Percentiles rank a stretch among this genome's conserved stretches.
Evolutionary conservation across 768 basidiomycete genomes (phyloP).

Genomic region (Boletus pseudo-olivaceus): DNA sequence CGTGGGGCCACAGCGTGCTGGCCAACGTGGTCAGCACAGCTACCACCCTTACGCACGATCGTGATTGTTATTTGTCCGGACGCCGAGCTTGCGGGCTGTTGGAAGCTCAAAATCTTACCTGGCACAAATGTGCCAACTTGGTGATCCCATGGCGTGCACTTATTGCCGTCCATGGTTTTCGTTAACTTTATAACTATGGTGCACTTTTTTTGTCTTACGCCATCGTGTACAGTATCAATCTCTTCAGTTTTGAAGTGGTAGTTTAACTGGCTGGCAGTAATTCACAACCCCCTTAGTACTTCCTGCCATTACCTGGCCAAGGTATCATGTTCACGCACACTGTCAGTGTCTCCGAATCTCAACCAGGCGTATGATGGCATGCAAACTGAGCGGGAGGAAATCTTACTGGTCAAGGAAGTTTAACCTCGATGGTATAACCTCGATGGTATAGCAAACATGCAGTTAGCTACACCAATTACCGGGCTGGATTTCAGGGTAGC

Average conservation of each 20-base stretch:
- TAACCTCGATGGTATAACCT: not conserved
- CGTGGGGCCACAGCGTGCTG: slow-evolving; percentile 70
- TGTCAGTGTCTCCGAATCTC: no score
- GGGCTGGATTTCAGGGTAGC: no score
- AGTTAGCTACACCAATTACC: no score
- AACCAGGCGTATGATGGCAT: no score
- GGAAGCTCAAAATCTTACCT: slow-evolving; percentile 14
- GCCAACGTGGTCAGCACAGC: slow-evolving; percentile 71
- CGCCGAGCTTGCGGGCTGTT: not conserved
- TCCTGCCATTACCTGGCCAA: no score
- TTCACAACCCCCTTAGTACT: not conserved
- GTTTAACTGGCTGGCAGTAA: not conserved
- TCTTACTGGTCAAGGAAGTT: no score
- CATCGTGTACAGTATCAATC: slow-evolving; percentile 2
- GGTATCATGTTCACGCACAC: no score
- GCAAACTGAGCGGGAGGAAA: no score
- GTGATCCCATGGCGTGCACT: slow-evolving; percentile 3
- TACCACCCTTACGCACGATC: slow-evolving; percentile 84
- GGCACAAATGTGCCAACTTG: slow-evolving; percentile 1
- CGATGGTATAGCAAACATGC: not conserved
- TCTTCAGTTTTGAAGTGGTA: not conserved
- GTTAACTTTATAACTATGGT: slow-evolving; percentile 17
- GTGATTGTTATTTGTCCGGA: slow-evolving; percentile 9
- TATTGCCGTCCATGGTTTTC: slow-evolving; percentile 6
- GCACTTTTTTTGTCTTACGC: not conserved